Percentiles rank a stretch among this genome's conserved stretches.
Conservation (phyloP, 2,329 filamentous ascomycete genomes). For the Aspergillus sp. region DNA sequence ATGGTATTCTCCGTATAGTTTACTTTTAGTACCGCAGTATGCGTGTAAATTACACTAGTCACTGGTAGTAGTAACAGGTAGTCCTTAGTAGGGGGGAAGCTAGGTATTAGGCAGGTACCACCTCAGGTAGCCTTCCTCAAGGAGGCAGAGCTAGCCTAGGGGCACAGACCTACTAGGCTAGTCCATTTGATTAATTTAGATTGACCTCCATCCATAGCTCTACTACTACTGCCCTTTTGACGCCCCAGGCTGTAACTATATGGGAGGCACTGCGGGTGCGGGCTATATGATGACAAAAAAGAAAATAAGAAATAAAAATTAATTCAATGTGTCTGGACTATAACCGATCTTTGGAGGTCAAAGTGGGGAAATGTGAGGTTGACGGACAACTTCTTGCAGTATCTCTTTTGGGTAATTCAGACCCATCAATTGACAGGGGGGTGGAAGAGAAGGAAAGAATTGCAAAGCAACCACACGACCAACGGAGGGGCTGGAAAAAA, state of each 20-base stretch:
- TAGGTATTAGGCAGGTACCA: conserved; percentile 1
- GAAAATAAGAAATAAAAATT: background rate
- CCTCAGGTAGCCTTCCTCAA: background rate
- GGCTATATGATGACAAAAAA: background rate
- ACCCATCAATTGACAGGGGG: conserved; percentile 18
- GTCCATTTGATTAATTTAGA: background rate
- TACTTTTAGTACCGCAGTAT: background rate
- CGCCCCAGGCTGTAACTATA: background rate
- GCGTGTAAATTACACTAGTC: background rate
- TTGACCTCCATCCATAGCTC: background rate
- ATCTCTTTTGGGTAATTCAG: conserved; percentile 23
- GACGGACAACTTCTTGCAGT: conserved; percentile 11
- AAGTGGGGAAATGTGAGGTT: conserved; percentile 7
- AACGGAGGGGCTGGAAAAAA: conserved; percentile 5
- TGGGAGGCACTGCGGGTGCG: too few species aligned
- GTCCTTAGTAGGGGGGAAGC: background rate
- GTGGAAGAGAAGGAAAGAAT: background rate
- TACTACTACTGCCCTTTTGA: background rate
- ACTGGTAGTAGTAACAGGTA: background rate
- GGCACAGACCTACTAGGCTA: conserved; percentile 3
- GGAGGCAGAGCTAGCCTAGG: background rate
- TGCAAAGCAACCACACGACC: conserved; percentile 13
- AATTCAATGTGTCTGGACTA: background rate
- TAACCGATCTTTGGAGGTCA: conserved; percentile 5
- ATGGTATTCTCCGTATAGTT: background rate